A percentile compares a stretch with the other conserved stretches of the same genome.
Evolutionary conservation across 1,284 basidiomycete genomes (phyloP).

Genomic region (Boletus subluridellus): DNA sequence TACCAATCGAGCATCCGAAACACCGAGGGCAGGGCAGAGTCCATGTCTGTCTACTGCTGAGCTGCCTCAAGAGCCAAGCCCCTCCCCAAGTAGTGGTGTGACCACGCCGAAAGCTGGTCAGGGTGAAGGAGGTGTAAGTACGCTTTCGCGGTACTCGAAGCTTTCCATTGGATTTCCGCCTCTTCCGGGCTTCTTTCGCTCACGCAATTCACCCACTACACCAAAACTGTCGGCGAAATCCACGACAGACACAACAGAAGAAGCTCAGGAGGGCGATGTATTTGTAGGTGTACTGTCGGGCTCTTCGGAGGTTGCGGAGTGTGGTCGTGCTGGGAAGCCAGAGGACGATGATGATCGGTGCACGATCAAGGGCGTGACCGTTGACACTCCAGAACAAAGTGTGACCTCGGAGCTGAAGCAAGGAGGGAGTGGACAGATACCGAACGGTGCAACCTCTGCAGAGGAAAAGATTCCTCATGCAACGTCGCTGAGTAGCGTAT

Average conservation of each 20-base stretch:
- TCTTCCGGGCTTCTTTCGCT: constrained; percentile 60
- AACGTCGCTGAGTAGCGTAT: constrained; percentile 10
- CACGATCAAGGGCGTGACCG: constrained; percentile 51
- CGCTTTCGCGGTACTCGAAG: constrained; percentile 39
- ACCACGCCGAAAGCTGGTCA: constrained; percentile 49
- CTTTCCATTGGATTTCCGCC: constrained; percentile 57
- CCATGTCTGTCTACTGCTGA: constrained; percentile 27
- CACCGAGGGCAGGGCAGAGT: constrained; percentile 35
- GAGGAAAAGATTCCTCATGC: constrained; percentile 26
- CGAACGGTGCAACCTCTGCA: constrained; percentile 9
- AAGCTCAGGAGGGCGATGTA: constrained; percentile 22
- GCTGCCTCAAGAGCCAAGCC: constrained; percentile 32
- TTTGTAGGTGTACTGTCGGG: constrained; percentile 9
- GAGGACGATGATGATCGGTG: constrained; percentile 56
- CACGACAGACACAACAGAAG: constrained; percentile 29
- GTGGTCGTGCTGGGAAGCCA: constrained; percentile 8
- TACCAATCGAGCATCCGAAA: constrained; percentile 27
- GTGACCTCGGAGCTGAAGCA: constrained; percentile 15
- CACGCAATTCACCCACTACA: constrained; percentile 50
- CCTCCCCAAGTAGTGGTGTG: constrained; percentile 49
- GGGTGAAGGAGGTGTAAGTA: constrained; percentile 23
- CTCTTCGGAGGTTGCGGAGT: constrained; percentile 9
- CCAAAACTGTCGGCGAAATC: constrained; percentile 16
- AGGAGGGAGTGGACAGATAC: constrained; percentile 7
- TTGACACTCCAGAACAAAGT: constrained; percentile 27